These are phyloP conservation scores for Phoenix dactylifera DNA, from an alignment of 176 grass and related monocot genomes.

Conservation along the genomic window DNA sequence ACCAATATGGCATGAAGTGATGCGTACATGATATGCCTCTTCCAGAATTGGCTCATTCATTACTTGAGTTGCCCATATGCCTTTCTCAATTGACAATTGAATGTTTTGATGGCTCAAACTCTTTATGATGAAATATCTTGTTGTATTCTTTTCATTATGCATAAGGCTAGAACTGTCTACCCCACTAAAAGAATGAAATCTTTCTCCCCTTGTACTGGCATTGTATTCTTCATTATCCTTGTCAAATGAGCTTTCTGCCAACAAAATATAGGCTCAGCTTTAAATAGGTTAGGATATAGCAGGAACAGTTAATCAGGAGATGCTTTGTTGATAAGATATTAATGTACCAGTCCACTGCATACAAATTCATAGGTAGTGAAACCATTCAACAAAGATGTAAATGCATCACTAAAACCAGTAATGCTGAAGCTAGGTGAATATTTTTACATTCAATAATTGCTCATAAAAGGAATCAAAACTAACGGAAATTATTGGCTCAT, in stretches of 20 bases:
- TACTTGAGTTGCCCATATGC: constrained; percentile 7
- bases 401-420: too few species aligned
- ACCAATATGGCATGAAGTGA: neutral
- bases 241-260: neutral
- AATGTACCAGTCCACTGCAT: neutral
- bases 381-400: too few species aligned
- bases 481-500: too few species aligned
- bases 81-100: constrained; percentile 8
- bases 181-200: neutral
- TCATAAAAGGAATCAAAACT: too few species aligned
- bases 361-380: neutral
- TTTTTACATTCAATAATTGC: too few species aligned
- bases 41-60: constrained; percentile 10
- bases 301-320: neutral
- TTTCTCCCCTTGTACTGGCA: constrained; percentile 1
- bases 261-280: neutral
- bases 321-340: neutral
- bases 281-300: neutral
- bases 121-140: constrained; percentile 12
- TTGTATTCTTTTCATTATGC: neutral
- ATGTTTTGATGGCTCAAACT: constrained; percentile 10
- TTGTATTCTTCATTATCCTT: neutral
- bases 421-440: too few species aligned
- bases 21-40: constrained; percentile 1
- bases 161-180: too few species aligned